Conservation (phyloP, 768 basidiomycete species). For the Termitomyces sp. region DNA sequence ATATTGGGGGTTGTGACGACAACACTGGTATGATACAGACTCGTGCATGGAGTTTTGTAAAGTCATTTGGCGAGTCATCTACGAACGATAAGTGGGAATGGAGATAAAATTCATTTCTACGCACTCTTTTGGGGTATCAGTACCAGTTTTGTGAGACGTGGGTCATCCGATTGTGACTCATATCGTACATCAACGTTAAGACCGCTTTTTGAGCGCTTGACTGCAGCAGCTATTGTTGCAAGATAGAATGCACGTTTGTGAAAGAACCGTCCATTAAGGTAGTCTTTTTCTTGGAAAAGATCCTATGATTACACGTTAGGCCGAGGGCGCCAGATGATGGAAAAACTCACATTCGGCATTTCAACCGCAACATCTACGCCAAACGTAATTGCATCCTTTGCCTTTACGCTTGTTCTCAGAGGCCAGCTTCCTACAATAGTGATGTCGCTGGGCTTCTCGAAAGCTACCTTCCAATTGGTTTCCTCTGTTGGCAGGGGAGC, state of each 20-base stretch:
- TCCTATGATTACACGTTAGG: constrained; percentile 31
- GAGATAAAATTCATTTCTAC: constrained; percentile 20
- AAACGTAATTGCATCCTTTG: constrained; percentile 58
- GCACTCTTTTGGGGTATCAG: constrained; percentile 52
- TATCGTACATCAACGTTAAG: constrained; percentile 59
- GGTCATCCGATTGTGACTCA: constrained; percentile 52
- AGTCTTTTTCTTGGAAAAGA: constrained; percentile 96
- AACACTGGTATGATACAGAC: constrained; percentile 74
- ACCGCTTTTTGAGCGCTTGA: constrained; percentile 39
- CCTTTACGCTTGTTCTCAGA: constrained; percentile 69
- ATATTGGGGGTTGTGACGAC: constrained; percentile 55
- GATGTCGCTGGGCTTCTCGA: constrained; percentile 72
- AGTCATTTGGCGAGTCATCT: constrained; percentile 53
- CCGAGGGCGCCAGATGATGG: neutral
- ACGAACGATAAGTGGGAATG: constrained; percentile 12
- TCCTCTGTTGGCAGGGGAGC: constrained; percentile 69
- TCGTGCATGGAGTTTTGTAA: constrained; percentile 63
- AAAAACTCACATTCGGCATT: constrained; percentile 71
- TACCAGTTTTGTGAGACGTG: constrained; percentile 61
- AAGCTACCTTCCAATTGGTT: constrained; percentile 86
- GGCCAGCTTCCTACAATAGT: constrained; percentile 85
- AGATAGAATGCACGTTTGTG: constrained; percentile 91
- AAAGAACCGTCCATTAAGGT: constrained; percentile 83
- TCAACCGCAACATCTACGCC: constrained; percentile 79
- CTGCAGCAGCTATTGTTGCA: constrained; percentile 64